Evolutionary conservation across 2,329 filamentous ascomycete genomes (phyloP), one percentile per base, ranked within the genome.

Genomic region (Fusarium sulawesiense): DNA sequence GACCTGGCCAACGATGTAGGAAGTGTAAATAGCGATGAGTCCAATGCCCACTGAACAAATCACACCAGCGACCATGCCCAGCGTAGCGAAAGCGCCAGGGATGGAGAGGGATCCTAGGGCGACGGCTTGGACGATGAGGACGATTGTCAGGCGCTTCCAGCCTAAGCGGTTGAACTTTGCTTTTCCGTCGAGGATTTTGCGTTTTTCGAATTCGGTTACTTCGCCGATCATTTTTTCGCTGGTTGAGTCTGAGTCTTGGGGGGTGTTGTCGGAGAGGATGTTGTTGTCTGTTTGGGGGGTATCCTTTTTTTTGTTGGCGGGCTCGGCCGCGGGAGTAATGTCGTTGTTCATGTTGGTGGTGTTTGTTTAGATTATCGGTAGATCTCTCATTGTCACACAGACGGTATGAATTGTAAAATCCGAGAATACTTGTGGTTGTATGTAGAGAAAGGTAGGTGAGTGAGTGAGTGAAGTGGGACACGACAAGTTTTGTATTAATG

Each of bases 1-100:
- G 65, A 80, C 76, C 73, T 81, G 78, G 29, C 81, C 81, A 56
- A 83, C 76, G 25, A 83, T 77, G 65, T 81, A 78, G 27, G 78
- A 80, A 27, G 79, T 78, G 75, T 83, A 83, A 55, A 82, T 79
- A 58, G 81, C 81, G 34, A 82, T 64, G 3, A 82, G 51, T 2
- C 81, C 81, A 13, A 82, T 73, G 1, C 71, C 68, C 25, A 82
- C 60, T 16, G 76, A 77, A 49, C 76, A 69, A 30, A 82, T 78
- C n/a, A 82, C 78, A 23, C 80, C 81, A 3, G 78, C 73, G 5
- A 82, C 69, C 73, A 75, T 75, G 8, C 73, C 73, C 11, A 75
- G 71, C 1, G 73, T 70, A 1, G 73, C 73, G 20, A 75, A 75
- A 7, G 73, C 73, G 1, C 69, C 64, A 1, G 73, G 73, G 2